phyloP scores from a whole-genome alignment of 345 rosid genomes.

The Noccaea bulbosa region DNA sequence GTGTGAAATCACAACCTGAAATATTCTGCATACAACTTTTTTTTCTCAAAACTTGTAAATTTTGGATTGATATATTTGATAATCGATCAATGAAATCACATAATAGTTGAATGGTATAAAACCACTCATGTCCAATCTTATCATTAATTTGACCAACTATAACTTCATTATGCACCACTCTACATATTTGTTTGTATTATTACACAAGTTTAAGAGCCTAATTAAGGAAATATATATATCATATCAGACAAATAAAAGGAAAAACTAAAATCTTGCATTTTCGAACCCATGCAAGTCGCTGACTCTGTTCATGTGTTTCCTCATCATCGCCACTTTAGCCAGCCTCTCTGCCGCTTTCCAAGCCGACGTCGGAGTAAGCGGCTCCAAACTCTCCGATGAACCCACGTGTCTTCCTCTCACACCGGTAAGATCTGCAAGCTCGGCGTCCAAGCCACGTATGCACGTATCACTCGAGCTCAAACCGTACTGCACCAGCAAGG shows the following conservation, averaged over 20 bases:
- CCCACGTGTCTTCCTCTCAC: slow-evolving; percentile 42
- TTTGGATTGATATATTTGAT: not conserved
- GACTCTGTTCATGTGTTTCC: slow-evolving; percentile 89
- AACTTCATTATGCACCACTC: slow-evolving; percentile 29
- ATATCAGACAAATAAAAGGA: not conserved
- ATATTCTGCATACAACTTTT: not conserved
- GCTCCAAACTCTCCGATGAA: slow-evolving; percentile 51
- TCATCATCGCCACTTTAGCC: slow-evolving; percentile 88
- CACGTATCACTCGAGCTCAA: slow-evolving; percentile 52
- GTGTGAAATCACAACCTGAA: not conserved
- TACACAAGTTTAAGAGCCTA: slow-evolving; percentile 31
- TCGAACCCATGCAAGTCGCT: slow-evolving; percentile 97
- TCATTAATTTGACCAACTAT: slow-evolving; percentile 9
- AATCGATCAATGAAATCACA: not conserved
- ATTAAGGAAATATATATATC: slow-evolving; percentile 11
- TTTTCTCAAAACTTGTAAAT: not conserved
- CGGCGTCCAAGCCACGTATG: slow-evolving; percentile 62
- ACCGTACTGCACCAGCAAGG: slow-evolving; percentile 57
- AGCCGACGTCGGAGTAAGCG: slow-evolving; percentile 85
- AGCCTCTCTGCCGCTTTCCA: slow-evolving; percentile 92
- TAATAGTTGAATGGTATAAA: not conserved
- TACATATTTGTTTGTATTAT: slow-evolving; percentile 27
- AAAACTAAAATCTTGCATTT: slow-evolving; percentile 77
- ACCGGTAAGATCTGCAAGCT: slow-evolving; percentile 63
- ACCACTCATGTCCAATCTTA: not conserved